Evolutionary conservation across 345 rosid species (phyloP).

Genomic region (Melaleuca alternifolia): DNA sequence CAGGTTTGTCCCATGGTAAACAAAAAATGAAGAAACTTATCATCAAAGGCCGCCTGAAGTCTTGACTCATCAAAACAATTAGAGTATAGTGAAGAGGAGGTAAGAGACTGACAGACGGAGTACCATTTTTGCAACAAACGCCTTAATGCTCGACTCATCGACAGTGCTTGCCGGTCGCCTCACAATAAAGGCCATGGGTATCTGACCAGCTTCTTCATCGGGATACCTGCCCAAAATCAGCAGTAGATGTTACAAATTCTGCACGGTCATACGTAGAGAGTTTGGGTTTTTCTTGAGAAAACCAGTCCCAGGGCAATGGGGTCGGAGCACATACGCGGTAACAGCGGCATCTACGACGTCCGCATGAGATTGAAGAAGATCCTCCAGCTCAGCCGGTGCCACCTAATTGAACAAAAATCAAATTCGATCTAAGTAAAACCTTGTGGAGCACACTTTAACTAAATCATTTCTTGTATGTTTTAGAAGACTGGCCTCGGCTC

Average conservation of each 20-base stretch:
- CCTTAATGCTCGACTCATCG: slow-evolving; percentile 22
- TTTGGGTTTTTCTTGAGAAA: not conserved
- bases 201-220: slow-evolving; percentile 45
- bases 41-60: not conserved
- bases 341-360: slow-evolving; percentile 47
- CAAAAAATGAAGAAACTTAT: not conserved
- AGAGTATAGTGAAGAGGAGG: not conserved
- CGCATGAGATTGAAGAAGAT: slow-evolving; percentile 40
- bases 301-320: not conserved
- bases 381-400: slow-evolving; percentile 53
- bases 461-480: not conserved
- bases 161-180: slow-evolving; percentile 22
- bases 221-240: slow-evolving; percentile 26
- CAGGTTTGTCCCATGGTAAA: not conserved
- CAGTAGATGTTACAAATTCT: not conserved
- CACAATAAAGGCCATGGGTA: slow-evolving; percentile 43
- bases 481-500: not conserved
- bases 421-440: not conserved
- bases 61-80: not conserved
- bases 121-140: slow-evolving; percentile 30
- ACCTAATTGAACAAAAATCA: slow-evolving; percentile 15
- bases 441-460: not conserved
- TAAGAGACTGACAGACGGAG: not conserved
- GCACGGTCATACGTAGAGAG: not conserved
- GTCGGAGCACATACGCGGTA: slow-evolving; percentile 24